These are phyloP conservation scores for Coriaria nepalensis DNA, from an alignment of 306 rosid genomes.

Conservation along the genomic window DNA sequence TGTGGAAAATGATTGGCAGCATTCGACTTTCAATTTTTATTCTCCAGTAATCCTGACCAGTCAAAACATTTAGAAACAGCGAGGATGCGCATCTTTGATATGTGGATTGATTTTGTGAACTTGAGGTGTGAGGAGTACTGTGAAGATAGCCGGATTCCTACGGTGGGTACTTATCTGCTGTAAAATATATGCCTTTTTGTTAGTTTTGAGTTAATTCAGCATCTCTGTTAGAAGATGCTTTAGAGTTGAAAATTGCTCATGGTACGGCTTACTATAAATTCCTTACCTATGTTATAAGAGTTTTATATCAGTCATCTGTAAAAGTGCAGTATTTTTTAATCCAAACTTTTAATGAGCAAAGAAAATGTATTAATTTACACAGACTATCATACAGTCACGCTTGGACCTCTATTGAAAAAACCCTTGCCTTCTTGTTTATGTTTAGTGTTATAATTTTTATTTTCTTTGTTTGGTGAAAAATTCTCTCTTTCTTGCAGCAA, in stretches of 20 bases:
- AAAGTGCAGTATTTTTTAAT: too few species aligned
- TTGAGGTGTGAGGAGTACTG: slow-evolving; percentile 75
- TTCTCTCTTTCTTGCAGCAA: slow-evolving; percentile 40
- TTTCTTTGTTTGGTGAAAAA: too few species aligned
- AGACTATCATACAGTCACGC: too few species aligned
- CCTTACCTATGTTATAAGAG: too few species aligned
- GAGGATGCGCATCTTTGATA: slow-evolving; percentile 74
- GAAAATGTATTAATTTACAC: too few species aligned
- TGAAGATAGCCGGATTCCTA: slow-evolving; percentile 88
- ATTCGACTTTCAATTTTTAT: background rate
- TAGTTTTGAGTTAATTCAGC: background rate
- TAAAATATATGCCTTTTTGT: background rate
- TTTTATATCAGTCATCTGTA: too few species aligned
- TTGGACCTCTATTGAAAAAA: too few species aligned
- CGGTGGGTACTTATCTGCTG: slow-evolving; percentile 26
- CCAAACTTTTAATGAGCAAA: too few species aligned
- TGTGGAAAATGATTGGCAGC: too few species aligned
- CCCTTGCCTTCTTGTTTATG: background rate
- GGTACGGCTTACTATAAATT: too few species aligned
- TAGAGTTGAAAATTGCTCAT: too few species aligned
- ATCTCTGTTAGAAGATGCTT: too few species aligned
- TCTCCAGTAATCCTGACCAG: slow-evolving; percentile 89
- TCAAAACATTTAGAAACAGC: slow-evolving; percentile 97
- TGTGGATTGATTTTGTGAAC: slow-evolving; percentile 92
- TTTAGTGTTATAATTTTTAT: background rate